phyloP scores from a whole-genome alignment of 2,329 filamentous ascomycete genomes.

The Penicillium hordei region DNA sequence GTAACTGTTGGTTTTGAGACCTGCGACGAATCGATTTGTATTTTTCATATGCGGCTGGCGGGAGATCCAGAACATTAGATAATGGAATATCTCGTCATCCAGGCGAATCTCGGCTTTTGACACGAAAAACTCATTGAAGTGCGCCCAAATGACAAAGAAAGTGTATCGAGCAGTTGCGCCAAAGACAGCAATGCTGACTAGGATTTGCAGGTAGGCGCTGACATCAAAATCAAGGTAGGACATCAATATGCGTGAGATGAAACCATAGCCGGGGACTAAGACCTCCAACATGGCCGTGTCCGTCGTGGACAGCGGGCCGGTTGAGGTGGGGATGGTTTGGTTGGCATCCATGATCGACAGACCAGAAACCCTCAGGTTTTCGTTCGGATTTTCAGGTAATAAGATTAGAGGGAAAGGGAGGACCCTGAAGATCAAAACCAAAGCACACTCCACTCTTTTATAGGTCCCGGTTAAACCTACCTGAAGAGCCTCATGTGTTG shows the following conservation, averaged over 20 bases:
- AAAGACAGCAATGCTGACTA: conserved; percentile 53
- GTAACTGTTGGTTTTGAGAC: conserved; percentile 55
- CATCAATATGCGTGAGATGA: conserved; percentile 55
- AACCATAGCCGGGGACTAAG: conserved; percentile 65
- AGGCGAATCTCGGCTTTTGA: conserved; percentile 65
- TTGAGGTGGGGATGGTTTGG: conserved; percentile 14
- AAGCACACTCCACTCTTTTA: neutral
- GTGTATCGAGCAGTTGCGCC: conserved; percentile 57
- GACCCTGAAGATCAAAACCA: neutral
- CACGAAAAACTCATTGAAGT: conserved; percentile 59
- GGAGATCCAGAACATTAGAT: conserved; percentile 69
- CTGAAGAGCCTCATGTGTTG: conserved; percentile 6
- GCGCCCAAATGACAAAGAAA: conserved; percentile 48
- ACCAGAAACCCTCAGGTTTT: neutral
- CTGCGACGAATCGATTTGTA: conserved; percentile 64
- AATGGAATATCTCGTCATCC: conserved; percentile 72
- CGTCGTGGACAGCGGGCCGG: conserved; percentile 15
- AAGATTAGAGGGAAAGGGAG: neutral
- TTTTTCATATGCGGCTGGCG: conserved; percentile 60
- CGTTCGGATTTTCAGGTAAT: neutral
- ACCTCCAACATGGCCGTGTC: conserved; percentile 53
- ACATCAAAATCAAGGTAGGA: conserved; percentile 63
- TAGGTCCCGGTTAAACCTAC: neutral
- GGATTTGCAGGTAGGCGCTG: conserved; percentile 60
- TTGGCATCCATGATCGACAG: conserved; percentile 21